phyloP scores from a whole-genome alignment of 2,329 filamentous ascomycete genomes.

The Thielaviopsis ethacetica region DNA sequence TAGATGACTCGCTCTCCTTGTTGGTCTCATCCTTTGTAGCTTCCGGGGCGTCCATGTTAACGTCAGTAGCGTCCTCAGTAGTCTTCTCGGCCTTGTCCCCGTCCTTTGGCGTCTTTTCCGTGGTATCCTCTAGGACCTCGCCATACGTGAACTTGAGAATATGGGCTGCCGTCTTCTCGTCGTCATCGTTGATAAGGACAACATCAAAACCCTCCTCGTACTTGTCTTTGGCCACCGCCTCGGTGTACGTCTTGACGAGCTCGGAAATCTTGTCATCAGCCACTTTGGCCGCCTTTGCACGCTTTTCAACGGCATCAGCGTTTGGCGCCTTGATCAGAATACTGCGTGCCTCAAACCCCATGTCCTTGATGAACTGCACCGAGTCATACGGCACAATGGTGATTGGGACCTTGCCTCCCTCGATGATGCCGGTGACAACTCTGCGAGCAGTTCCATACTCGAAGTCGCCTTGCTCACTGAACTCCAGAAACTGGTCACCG shows the following conservation, averaged over 20 bases:
- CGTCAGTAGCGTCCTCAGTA: not conserved
- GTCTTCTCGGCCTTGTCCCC: not conserved
- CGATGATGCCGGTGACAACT: conserved; percentile 32
- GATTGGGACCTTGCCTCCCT: conserved; percentile 42
- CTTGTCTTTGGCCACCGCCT: conserved; percentile 15
- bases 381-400: conserved; percentile 19
- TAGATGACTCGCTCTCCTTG: not conserved
- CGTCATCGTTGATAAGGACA: conserved; percentile 17
- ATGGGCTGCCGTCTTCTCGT: conserved; percentile 14
- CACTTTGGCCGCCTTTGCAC: conserved; percentile 1
- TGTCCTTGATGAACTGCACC: conserved; percentile 37
- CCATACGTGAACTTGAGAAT: conserved; percentile 19
- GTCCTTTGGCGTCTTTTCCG: not conserved
- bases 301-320: conserved; percentile 1
- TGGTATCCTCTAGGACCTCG: not conserved
- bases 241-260: conserved; percentile 1
- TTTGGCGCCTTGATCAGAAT: conserved; percentile 33
- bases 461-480: conserved; percentile 29
- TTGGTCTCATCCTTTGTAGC: not conserved
- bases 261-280: not conserved
- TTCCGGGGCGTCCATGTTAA: not conserved
- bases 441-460: conserved; percentile 41
- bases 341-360: conserved; percentile 37
- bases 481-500: conserved; percentile 43
- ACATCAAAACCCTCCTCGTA: conserved; percentile 9